phyloP scores from a whole-genome alignment of 2,329 filamentous ascomycete species.

The Colletotrichum acutatum region DNA sequence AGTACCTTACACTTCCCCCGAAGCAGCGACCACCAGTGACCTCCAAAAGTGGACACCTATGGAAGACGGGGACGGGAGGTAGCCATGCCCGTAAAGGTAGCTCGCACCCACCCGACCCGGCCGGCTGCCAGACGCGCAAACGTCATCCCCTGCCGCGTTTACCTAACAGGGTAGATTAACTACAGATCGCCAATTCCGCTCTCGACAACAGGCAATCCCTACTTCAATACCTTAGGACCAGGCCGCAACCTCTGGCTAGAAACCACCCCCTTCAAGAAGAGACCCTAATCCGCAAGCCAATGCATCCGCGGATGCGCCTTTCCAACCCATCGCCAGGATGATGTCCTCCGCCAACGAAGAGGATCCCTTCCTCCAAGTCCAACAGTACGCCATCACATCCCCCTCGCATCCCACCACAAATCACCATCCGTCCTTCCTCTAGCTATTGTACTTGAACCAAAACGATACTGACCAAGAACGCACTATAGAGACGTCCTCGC shows the following conservation, averaged over 20 bases:
- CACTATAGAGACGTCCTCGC: constrained; percentile 82
- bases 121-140: constrained; percentile 29
- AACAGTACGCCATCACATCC: constrained; percentile 62
- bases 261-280: not conserved
- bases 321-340: constrained; percentile 55
- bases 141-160: constrained; percentile 34
- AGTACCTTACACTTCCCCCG: not conserved
- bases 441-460: not conserved
- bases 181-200: constrained; percentile 5
- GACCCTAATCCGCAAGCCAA: constrained; percentile 19
- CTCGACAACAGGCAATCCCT: not conserved
- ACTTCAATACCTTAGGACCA: not conserved
- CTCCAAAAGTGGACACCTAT: constrained; percentile 22
- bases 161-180: constrained; percentile 13
- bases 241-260: not conserved
- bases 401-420: not conserved
- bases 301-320: constrained; percentile 29
- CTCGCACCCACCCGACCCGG: constrained; percentile 7
- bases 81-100: not conserved
- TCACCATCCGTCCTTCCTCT: not conserved
- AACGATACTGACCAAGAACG: not conserved
- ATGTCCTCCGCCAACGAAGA: constrained; percentile 76
- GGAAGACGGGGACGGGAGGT: constrained; percentile 6
- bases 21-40: constrained; percentile 5
- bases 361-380: constrained; percentile 79